These are phyloP conservation scores for Tolypocladium pustulatum DNA, from an alignment of 2,329 filamentous ascomycete species.

Conservation along the genomic window DNA sequence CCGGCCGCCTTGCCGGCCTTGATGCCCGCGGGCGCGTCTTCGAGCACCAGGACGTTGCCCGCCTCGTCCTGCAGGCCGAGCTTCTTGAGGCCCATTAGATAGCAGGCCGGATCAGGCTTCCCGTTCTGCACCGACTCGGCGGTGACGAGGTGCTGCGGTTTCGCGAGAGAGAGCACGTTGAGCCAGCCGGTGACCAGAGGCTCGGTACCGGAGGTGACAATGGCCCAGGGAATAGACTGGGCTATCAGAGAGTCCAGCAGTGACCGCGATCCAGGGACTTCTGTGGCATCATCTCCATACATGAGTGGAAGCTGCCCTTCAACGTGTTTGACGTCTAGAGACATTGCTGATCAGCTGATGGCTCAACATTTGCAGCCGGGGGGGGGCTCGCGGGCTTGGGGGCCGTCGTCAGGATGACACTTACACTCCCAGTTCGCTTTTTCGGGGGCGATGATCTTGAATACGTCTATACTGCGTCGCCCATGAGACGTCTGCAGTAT, in stretches of 20 bases:
- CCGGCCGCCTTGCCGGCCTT: slow-evolving; percentile 74
- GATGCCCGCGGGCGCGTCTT: slow-evolving; percentile 84
- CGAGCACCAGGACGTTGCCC: slow-evolving; percentile 60
- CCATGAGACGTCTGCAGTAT: slow-evolving; percentile 91
- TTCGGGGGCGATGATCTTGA: slow-evolving; percentile 68
- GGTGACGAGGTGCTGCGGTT: slow-evolving; percentile 56
- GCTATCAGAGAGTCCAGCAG: slow-evolving; percentile 59
- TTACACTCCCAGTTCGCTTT: slow-evolving; percentile 90
- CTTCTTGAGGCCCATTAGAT: slow-evolving; percentile 54
- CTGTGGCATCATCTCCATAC: slow-evolving; percentile 67
- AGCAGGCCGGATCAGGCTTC: slow-evolving; percentile 70
- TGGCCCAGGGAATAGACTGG: slow-evolving; percentile 64
- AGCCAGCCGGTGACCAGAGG: slow-evolving; percentile 66
- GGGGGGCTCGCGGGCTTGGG: background rate
- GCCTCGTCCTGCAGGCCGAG: slow-evolving; percentile 40
- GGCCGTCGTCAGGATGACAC: slow-evolving; percentile 22
- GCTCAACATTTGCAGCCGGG: background rate
- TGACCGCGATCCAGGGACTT: slow-evolving; percentile 72
- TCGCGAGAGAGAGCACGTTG: slow-evolving; percentile 51
- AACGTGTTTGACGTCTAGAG: slow-evolving; percentile 62
- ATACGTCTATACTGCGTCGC: slow-evolving; percentile 75
- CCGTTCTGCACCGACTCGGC: slow-evolving; percentile 67
- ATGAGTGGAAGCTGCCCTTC: slow-evolving; percentile 69
- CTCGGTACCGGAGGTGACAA: slow-evolving; percentile 66
- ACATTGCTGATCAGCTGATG: background rate